Base-by-base conservation (phyloP, 352 stramenopile species). In the Globisporangium emineosum region DNA sequence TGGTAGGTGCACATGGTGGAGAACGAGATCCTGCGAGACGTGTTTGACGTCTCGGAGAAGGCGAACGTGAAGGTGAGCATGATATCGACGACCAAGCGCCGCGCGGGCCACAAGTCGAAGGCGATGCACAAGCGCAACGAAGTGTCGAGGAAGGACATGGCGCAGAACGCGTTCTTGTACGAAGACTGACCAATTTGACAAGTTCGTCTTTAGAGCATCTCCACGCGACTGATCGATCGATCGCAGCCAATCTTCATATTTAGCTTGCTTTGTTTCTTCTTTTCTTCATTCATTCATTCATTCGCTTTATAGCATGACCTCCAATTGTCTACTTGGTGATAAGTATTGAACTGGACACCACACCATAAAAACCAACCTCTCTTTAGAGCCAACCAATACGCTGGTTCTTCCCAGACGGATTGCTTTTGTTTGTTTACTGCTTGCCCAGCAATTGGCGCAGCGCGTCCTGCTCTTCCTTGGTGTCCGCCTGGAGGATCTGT, bases 391-490 rank as follows among this genome's bases (percentile, higher is more conserved):
- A 43, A 43, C 8, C 15, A 19, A 15, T 19, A 8, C n/a, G 5
- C 5, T n/a, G 37, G 37, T 9, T 15, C 13, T 43, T 6, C 37
- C 37, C 37, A 43, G 8, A 40, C 33, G 33, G 33, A 40, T 1
- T 3, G 32, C 29, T n/a, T 40, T 45, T 29, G 40, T 25, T 21
- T 21, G 19, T 27, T 49, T 61, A 66, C 62, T 88, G 87, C 52
- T 85, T 83, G 65, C 84, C 85, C 15, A 93, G 75, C 23, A 93
- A 67, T 61, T 88, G 79, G 55, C 83, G 81, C 40, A 93, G 68
- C 67, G 85, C 85, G 53, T 93, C 85, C 62, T 89, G 82, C 59
- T 93, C 85, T 54, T 91, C 85, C 65, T 88, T 83, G 19, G 78
- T 81, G 23, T 88, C 85, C 29, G 85, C 85, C 33, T 74, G 66